Base-by-base conservation (phyloP, 495 filamentous ascomycete species). In the Poronia punctata region DNA sequence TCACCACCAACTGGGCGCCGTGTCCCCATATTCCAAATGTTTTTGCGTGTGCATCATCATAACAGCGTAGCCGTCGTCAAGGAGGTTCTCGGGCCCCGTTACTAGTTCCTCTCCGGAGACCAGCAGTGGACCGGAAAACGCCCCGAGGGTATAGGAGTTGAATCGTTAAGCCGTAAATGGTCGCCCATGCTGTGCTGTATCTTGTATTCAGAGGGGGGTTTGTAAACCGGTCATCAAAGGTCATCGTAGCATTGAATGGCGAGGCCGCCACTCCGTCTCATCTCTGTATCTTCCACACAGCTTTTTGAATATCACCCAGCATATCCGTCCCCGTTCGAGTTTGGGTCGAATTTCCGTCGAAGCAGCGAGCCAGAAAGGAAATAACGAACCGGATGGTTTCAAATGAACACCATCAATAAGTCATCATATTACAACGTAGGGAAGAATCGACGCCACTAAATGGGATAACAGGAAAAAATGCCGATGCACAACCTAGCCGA, bases 91-190 rank as follows among this genome's bases (percentile, higher is more conserved):
- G 44, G 45, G 49, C 49, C 41, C 49, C 47, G 30, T 46, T 40
- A 41, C 35, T 35, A 22, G 28, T 43, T 35, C 45, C 34, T 38
- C 27, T 52, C 30, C 38, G 46, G 45, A 50, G 46, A 32, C 19
- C 28, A 33, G 36, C 43, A 41, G 37, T 39, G 46, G 46, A 48
- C 52, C 43, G 33, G 31, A 54, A 40, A 56, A 35, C 45, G 41
- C 52, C 51, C 55, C 38, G 51, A 52, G 52, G 55, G 55, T 58
- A 58, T 58, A 58, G 55, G 52, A 53, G 55, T 58, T 43, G 49
- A 58, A 50, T 58, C 55, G 52, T 58, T 49, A 58, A 53, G 55
- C 55, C 55, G 52, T 58, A 39, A 58, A 58, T 58, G 55, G 55
- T 58, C 49, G 55, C 55, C 55, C 55, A 58, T 58, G 49, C 41